Evolutionary conservation across 2,329 filamentous ascomycete species (phyloP), one percentile per base, ranked within the genome.

Genomic region (Ascochyta pisi): DNA sequence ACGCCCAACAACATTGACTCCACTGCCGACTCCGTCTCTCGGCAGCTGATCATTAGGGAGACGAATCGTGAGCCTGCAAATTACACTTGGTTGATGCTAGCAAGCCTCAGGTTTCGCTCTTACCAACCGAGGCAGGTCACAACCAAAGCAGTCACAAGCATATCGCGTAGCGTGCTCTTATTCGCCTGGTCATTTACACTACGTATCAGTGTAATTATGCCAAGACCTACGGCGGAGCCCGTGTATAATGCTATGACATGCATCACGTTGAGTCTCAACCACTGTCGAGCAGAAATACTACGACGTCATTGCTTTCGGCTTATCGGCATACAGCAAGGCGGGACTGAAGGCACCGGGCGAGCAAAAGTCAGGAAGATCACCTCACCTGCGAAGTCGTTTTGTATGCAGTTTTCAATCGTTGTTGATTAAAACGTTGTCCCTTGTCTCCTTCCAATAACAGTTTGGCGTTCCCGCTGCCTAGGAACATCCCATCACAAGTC

Each of bases 401-500:
- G 13, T 16, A 8, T 6, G 37, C 12, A 16, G n/a, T 16, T 16
- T n/a, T 6, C 12, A 35, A 35, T 35, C 33, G 16, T 5, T 6
- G 8, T 35, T n/a, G 9, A 16, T 9, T 9, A 16, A 31, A 12
- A 7, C 15, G 16, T n/a, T 6, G 33, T 31, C 24, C 27, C 49
- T 33, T 38, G 38, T 41, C 60, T 52, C 61, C 63, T 63, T 58
- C 61, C 63, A 31, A 49, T 61, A 53, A 24, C 26, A 51, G 63
- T 52, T 45, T 62, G 58, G 61, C 53, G 51, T 49, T 54, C 57
- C 57, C 63, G 54, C 54, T 56, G 50, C 61, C 57, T 47, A 59
- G 56, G 15, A 60, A 52, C 35, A 53, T 51, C 50, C 34, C 43
- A 43, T 29, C 43, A 13, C 15, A 23, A 8, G n/a, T 47, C 35